Base-by-base conservation (phyloP, 1,284 basidiomycete genomes). In the Fomitiporia mediterranea region DNA sequence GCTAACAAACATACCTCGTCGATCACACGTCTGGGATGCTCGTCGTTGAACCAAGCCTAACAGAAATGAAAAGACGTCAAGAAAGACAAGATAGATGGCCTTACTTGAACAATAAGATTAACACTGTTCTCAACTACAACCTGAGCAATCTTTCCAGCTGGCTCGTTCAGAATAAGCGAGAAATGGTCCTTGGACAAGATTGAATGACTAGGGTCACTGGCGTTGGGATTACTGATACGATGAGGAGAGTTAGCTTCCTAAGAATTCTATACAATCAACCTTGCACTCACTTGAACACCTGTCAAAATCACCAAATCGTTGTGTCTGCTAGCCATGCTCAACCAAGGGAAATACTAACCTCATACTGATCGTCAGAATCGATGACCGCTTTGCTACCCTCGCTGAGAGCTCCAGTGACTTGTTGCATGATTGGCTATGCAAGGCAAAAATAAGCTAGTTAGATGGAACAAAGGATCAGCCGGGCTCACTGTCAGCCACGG, bases 151-250 rank as follows among this genome's bases (percentile, higher is more conserved):
- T 85, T 82, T 2, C 86, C 86, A 5, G 86, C 86, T 1, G 87
- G 86, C 65, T 86, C 83, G 63, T 85, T 86, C 54, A 84, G 69
- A 55, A 84, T 83, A 43, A 84, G 74, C 15, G 71, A 76, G 60
- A 86, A 84, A 66, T 85, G 82, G 64, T 84, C 86, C 79, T 84
- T 84, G 34, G 81, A 81, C 51, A 86, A 71, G 54, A 83, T 67
- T 69, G 81, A 83, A 69, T 89, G 86, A 3, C 86, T 86, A 2
- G 86, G 87, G 65, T 89, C 86, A 11, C 83, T 84, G 11, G 86
- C 84, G 63, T 81, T 71, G n/a, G 80, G 77, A 66, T 87, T 77
- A 62, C 52, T 53, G 9, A 34, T 13, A 30, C 13, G 27, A 19
- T 32, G 6, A 34, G 3, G 6, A 4, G 4, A 17, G 28, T 42